A percentile compares a stretch with the other conserved stretches of the same genome.
Evolutionary conservation across 129 eudicot genomes (phyloP).

Genomic region (Mikania micrantha): DNA sequence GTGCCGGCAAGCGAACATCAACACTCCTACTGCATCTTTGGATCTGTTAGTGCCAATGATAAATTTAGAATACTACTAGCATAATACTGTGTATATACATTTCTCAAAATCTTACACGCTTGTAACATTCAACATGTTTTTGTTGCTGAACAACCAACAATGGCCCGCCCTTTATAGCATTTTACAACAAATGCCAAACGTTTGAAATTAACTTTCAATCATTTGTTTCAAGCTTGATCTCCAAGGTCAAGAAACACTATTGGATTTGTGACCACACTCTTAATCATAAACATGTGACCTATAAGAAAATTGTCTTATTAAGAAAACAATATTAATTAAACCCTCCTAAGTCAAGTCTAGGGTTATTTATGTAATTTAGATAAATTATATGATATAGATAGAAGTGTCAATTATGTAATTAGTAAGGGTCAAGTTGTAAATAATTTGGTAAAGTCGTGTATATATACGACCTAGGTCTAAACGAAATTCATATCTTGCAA

Average conservation of each 20-base stretch:
- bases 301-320: not conserved
- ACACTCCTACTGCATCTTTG: not conserved
- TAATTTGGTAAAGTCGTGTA: no score
- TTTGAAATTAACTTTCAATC: not conserved
- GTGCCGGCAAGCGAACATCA: not conserved
- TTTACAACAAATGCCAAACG: not conserved
- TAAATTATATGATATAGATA: no score
- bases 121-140: not conserved
- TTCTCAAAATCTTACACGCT: not conserved
- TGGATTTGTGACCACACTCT: not conserved
- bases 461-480: no score
- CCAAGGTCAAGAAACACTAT: not conserved
- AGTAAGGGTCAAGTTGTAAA: no score
- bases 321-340: no score
- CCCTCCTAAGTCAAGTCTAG: no score
- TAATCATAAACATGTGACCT: not conserved
- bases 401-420: no score
- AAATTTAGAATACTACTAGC: not conserved
- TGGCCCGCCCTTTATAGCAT: not conserved
- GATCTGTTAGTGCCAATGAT: not conserved
- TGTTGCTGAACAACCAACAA: not conserved
- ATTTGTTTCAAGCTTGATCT: not conserved
- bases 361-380: no score
- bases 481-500: no score
- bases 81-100: not conserved